Evolutionary conservation across 108 stramenopile species (phyloP).

Genomic region (Nannochloropsis oceanica): DNA sequence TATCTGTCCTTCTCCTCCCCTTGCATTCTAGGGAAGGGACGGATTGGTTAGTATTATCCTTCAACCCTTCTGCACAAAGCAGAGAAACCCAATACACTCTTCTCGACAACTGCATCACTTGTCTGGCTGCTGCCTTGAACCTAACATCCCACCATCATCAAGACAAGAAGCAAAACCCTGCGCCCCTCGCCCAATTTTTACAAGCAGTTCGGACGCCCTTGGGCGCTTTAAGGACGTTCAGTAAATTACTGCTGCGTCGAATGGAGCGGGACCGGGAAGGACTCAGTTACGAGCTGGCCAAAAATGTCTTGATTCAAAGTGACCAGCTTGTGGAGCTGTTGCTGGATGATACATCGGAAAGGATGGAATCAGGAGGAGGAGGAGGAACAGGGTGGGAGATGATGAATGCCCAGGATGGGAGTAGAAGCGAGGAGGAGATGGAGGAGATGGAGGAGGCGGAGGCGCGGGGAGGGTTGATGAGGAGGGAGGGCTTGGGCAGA

Average conservation of each 20-base stretch:
- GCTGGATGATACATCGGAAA: background rate
- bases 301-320: background rate
- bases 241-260: background rate
- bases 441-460: background rate
- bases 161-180: background rate
- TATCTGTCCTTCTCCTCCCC: background rate
- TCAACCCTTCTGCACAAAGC: background rate
- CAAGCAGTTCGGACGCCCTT: background rate
- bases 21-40: background rate
- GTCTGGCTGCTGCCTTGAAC: background rate
- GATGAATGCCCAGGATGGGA: background rate
- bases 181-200: background rate
- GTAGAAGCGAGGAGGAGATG: background rate
- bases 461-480: background rate
- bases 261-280: background rate
- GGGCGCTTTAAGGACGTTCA: background rate
- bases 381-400: background rate
- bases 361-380: background rate
- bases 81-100: background rate
- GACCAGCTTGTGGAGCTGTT: background rate
- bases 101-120: background rate
- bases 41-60: background rate
- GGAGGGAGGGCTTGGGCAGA: background rate
- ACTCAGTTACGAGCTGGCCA: background rate
- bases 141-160: background rate